A percentile compares a stretch with the other conserved stretches of the same genome.
Conservation (phyloP, 225 moss, liverwort and hornwort species). For the Polytrichum commune region DNA sequence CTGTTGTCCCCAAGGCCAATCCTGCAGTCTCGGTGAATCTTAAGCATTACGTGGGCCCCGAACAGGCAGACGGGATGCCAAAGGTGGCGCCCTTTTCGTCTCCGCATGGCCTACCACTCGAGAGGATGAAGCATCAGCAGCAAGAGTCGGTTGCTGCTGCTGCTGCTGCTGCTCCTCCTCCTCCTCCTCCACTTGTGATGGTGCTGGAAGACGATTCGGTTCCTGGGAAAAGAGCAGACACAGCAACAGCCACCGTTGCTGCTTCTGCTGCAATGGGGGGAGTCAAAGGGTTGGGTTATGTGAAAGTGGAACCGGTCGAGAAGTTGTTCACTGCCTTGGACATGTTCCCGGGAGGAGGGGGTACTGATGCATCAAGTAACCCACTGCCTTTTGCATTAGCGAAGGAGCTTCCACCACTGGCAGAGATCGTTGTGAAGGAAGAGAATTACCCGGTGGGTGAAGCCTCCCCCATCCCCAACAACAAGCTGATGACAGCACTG, state of each 20-base stretch:
- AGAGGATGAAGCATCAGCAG: neutral
- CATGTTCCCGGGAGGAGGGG: constrained; percentile 7
- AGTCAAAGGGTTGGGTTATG: neutral
- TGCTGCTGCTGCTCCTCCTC: neutral
- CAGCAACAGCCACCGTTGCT: neutral
- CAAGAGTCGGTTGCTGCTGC: neutral
- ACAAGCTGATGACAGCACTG: constrained; percentile 21
- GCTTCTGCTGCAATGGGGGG: neutral
- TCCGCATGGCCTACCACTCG: neutral
- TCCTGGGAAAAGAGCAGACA: no score
- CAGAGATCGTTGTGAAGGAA: no score
- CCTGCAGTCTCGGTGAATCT: neutral
- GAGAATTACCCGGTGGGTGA: neutral
- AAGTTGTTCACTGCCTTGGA: constrained; percentile 21
- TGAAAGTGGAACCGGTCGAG: constrained; percentile 17
- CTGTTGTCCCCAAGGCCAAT: neutral
- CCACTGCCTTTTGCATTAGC: neutral
- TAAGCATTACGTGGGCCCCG: constrained; percentile 4
- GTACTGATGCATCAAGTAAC: neutral
- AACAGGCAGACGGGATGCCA: neutral
- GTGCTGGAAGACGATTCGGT: neutral
- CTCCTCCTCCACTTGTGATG: neutral
- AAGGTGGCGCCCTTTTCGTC: no score
- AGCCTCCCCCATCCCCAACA: neutral
- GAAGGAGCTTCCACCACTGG: neutral